These are phyloP conservation scores for Trypanosoma cruzi DNA, from an alignment of 208 protist genomes.

Conservation along the genomic window DNA sequence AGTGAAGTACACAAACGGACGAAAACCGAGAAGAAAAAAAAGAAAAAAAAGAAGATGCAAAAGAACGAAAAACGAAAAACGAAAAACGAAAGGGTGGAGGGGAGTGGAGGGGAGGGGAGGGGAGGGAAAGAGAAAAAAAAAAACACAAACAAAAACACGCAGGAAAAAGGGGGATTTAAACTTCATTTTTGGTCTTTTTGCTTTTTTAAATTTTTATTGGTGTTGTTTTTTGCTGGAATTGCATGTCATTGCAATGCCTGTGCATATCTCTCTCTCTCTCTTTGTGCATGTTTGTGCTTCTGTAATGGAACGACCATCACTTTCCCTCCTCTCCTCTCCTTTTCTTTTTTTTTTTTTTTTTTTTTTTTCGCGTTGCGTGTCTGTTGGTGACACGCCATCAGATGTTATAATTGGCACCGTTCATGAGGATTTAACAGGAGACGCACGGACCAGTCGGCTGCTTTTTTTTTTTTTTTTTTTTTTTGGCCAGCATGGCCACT, in stretches of 20 bases:
- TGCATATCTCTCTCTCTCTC: background rate
- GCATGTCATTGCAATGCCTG: background rate
- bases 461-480: background rate
- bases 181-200: background rate
- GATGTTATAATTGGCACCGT: background rate
- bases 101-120: background rate
- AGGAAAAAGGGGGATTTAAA: background rate
- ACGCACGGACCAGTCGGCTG: background rate
- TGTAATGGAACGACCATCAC: background rate
- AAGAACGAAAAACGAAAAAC: conserved; percentile 9
- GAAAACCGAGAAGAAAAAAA: background rate
- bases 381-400: background rate
- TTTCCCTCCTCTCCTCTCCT: conserved; percentile 11
- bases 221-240: too few relatives aligned
- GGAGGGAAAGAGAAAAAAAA: background rate
- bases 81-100: conserved; percentile 8
- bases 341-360: conserved; percentile 22
- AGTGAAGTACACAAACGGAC: too few relatives aligned
- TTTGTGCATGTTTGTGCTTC: conserved; percentile 20
- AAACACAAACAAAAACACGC: background rate
- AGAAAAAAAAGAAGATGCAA: conserved; percentile 1
- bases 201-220: too few relatives aligned
- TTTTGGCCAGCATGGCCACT: background rate
- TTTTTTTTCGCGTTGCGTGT: conserved; percentile 23
- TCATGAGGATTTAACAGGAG: background rate